phyloP scores from a whole-genome alignment of 768 basidiomycete genomes.

The Rhodotorula taiwanensis region DNA sequence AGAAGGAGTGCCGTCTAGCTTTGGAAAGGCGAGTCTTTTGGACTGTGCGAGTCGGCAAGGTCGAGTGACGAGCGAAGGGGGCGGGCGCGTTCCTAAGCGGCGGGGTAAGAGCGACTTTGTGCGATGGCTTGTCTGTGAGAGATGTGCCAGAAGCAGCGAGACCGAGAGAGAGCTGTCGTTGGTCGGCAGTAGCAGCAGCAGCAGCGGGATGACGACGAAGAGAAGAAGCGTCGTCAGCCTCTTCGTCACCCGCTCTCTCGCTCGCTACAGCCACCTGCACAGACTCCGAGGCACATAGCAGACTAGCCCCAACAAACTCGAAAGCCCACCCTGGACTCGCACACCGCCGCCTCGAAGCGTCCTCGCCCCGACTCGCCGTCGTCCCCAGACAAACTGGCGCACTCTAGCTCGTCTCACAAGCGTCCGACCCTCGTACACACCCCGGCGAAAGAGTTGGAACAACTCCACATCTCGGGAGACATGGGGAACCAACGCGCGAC shows the following conservation, averaged over 20 bases:
- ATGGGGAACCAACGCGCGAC: not conserved
- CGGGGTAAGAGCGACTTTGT: too few relatives aligned
- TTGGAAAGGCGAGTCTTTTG: not conserved
- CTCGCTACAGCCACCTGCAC: not conserved
- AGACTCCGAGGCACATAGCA: too few relatives aligned
- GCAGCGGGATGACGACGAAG: too few relatives aligned
- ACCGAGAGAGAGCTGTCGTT: too few relatives aligned
- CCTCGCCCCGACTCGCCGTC: conserved; percentile 30
- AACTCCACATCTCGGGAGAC: conserved; percentile 10
- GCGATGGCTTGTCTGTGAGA: too few relatives aligned
- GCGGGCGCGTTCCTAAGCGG: too few relatives aligned
- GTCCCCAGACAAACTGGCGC: not conserved
- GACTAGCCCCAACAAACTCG: too few relatives aligned
- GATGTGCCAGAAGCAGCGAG: not conserved
- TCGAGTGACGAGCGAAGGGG: not conserved
- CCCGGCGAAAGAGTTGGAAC: conserved; percentile 4
- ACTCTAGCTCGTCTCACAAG: not conserved
- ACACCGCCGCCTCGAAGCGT: conserved; percentile 10
- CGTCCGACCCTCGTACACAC: not conserved
- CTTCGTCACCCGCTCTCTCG: not conserved
- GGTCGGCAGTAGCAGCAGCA: too few relatives aligned
- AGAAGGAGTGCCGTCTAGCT: not conserved
- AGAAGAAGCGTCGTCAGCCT: too few relatives aligned
- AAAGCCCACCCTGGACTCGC: conserved; percentile 16
- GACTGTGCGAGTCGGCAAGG: not conserved